Base-by-base conservation (phyloP, 352 stramenopile species). In the Thalassiosira ordinaria region DNA sequence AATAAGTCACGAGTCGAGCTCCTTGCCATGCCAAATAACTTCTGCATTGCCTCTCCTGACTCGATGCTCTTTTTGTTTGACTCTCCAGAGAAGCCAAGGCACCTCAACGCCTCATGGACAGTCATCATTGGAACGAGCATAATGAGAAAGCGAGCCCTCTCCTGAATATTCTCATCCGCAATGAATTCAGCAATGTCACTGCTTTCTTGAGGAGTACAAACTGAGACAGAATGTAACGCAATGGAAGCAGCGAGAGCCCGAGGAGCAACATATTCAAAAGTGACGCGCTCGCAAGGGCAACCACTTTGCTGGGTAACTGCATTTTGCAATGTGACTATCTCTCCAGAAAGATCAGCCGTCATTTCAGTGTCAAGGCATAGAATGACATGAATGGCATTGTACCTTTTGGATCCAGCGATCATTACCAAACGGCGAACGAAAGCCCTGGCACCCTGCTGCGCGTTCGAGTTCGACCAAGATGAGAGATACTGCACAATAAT, bases 271-370 rank as follows among this genome's bases (percentile, higher is more conserved):
- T 79, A 78, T 63, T 83, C 67, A 52, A 89, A 78, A 41, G 66
- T 77, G 16, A 82, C 61, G 16, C n/a, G 53, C 47, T 84, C 85
- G 39, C 44, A 76, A 4, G 56, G 59, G 26, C 57, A 61, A 8
- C 67, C 75, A 37, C 41, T 78, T 64, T 78, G 69, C 31, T 68
- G 44, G n/a, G 85, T 66, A 2, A 82, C 56, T 39, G 84, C 81
- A 67, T 86, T 91, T 75, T 90, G 84, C 26, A 90, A 55, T 29
- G 59, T 84, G 4, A 74, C 20, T 57, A 88, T 77, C 14, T 83
- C 67, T 31, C 24, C 46, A 47, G 55, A 61, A 13, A 78, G 22
- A 20, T 18, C 49, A 35, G 61, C 49, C 29, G 74, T 62, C 16
- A 82, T 35, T 24, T 81, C 56, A 65, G 62, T 59, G 66, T 90